phyloP scores from a whole-genome alignment of 1,139 yeast species.

The Keqinozyma sinolaborantium region DNA sequence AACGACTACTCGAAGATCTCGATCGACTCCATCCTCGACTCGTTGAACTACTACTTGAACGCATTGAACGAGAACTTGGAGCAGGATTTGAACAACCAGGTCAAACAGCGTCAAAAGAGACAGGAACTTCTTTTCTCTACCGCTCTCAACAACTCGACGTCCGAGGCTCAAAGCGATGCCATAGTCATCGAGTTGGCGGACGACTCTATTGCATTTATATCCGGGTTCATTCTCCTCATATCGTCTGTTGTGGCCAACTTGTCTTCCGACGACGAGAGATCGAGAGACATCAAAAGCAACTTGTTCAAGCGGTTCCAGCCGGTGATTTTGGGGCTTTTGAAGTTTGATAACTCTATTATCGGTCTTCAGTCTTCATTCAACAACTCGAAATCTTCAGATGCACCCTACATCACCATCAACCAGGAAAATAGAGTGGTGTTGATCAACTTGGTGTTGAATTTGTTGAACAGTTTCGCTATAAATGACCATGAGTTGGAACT shows the following conservation, averaged over 20 bases:
- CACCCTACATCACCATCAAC: slow-evolving; percentile 24
- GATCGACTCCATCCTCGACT: slow-evolving; percentile 56
- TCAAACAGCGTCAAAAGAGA: slow-evolving; percentile 30
- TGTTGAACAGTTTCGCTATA: slow-evolving; percentile 49
- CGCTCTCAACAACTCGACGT: slow-evolving; percentile 11
- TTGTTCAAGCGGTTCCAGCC: slow-evolving; percentile 36
- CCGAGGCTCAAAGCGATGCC: slow-evolving; percentile 15
- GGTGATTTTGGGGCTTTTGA: slow-evolving; percentile 32
- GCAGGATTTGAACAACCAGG: slow-evolving; percentile 29
- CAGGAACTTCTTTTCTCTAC: slow-evolving; percentile 35
- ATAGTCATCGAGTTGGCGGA: slow-evolving; percentile 62
- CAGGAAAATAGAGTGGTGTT: slow-evolving; percentile 36
- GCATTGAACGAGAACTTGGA: slow-evolving; percentile 45
- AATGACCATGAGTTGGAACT: slow-evolving; percentile 28
- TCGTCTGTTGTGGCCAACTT: slow-evolving; percentile 34
- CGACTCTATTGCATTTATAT: slow-evolving; percentile 72
- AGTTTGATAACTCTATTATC: slow-evolving; percentile 36
- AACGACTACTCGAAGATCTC: slow-evolving; percentile 48
- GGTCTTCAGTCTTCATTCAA: slow-evolving; percentile 9
- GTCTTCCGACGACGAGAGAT: slow-evolving; percentile 19
- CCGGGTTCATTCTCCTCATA: slow-evolving; percentile 58
- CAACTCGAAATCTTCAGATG: slow-evolving; percentile 17
- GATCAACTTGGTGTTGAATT: slow-evolving; percentile 30
- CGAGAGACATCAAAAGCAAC: slow-evolving; percentile 24
- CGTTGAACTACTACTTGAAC: slow-evolving; percentile 53